Conservation (phyloP, 306 rosid species). For the Cucurbita pepo region DNA sequence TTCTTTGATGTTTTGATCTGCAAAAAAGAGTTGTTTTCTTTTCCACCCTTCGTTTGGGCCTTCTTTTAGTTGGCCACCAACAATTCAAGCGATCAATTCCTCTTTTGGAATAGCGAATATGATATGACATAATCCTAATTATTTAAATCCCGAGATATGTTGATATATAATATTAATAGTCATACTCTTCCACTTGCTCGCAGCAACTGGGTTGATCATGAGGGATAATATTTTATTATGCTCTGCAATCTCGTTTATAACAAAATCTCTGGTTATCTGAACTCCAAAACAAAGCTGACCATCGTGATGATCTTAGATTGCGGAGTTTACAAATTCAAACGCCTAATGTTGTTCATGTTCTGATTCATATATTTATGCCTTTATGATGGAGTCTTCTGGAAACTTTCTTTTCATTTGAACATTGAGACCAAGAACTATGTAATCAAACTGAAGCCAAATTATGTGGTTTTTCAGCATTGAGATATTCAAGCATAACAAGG, state of each 20-base stretch:
- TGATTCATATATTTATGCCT: neutral
- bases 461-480: conserved; percentile 38
- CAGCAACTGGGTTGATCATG: neutral
- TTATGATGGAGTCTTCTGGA: neutral
- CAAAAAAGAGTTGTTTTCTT: neutral
- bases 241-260: neutral
- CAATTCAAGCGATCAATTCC: neutral
- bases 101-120: neutral
- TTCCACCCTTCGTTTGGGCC: neutral
- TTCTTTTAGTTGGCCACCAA: neutral
- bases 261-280: neutral
- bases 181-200: neutral
- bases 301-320: neutral
- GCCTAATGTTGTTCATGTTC: neutral
- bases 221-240: neutral
- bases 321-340: neutral
- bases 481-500: conserved; percentile 88
- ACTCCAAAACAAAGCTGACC: neutral
- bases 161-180: neutral
- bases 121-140: neutral
- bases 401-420: neutral
- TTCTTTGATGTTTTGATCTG: neutral
- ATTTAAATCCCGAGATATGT: neutral
- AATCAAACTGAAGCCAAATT: neutral
- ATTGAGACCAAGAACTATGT: neutral